Evolutionary conservation across 2,329 filamentous ascomycete species (phyloP).

Genomic region (Remersonia thermophila): DNA sequence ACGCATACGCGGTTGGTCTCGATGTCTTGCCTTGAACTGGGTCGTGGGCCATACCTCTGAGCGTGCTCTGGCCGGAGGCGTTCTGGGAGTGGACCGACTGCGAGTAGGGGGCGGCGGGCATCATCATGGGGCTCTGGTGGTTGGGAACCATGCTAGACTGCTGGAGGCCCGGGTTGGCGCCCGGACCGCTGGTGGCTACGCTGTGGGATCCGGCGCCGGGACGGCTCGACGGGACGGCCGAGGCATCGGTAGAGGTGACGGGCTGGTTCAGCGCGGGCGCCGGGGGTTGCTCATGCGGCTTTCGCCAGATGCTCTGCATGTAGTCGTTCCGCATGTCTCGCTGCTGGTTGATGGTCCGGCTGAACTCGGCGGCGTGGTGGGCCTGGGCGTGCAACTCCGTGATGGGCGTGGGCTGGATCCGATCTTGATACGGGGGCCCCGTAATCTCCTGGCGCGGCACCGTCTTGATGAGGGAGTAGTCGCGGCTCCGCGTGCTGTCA

Average conservation of each 20-base stretch:
- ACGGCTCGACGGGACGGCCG: constrained; percentile 35
- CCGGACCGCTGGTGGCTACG: neutral
- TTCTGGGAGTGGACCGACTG: constrained; percentile 60
- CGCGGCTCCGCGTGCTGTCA: constrained; percentile 56
- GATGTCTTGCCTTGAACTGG: constrained; percentile 15
- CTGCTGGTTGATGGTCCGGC: constrained; percentile 69
- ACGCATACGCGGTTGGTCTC: constrained; percentile 17
- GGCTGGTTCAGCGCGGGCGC: constrained; percentile 36
- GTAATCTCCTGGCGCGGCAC: constrained; percentile 82
- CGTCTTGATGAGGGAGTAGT: constrained; percentile 70
- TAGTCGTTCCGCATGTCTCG: constrained; percentile 69
- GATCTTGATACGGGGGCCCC: constrained; percentile 78
- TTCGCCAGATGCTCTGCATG: constrained; percentile 68
- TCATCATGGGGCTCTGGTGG: constrained; percentile 55
- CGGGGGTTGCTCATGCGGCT: constrained; percentile 64
- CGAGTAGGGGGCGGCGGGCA: constrained; percentile 53
- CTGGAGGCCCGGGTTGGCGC: constrained; percentile 37
- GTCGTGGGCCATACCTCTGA: constrained; percentile 55
- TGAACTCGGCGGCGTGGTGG: constrained; percentile 81
- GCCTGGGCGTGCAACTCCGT: constrained; percentile 77
- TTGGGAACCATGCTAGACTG: constrained; percentile 47
- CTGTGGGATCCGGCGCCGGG: constrained; percentile 47
- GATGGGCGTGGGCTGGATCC: constrained; percentile 62
- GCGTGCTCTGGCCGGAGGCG: constrained; percentile 56
- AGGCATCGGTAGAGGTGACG: constrained; percentile 30